Evolutionary conservation across 2,329 filamentous ascomycete species (phyloP), one percentile per base, ranked within the genome.

Genomic region (Stemphylium beticola): DNA sequence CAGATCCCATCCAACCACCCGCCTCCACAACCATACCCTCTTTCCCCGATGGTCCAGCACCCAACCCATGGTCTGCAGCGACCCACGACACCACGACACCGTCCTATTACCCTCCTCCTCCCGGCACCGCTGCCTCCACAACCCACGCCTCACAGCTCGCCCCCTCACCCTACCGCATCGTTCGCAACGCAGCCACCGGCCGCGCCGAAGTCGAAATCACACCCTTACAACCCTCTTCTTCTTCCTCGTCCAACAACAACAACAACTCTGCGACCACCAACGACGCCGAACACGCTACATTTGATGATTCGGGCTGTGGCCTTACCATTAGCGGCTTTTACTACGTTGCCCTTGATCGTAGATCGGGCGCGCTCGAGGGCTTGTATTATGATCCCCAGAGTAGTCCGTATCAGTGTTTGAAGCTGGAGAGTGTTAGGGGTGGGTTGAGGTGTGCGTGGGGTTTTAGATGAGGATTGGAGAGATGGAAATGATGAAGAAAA

Each of bases 301-400:
- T 73, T 47, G 70, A 72, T n/a, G 69, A 73, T 17, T 67, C 68
- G 4, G 69, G 74, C 14, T 75, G 70, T 48, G 81, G 81, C 0
- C 68, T 83, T 33, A 84, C 82, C 7, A 84, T 84, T 49, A 77
- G 73, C 24, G 82, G 82, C 0, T 84, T 84, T 58, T 84, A 84
- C 59, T 84, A 82, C 61, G 76, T 83, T 5, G 80, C 77, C 62
- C 53, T 84, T 63, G 64, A 75, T 50, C 68, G 82, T 37, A 69
- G 68, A 11, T 78, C 80, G 62, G 82, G 82, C 1, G 61, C 57
- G 14, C 71, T 83, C 4, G 78, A 83, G 60, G 82, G 82, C 0
- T 68, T 83, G 57, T 84, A 84, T 65, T 83, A 79, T 64, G 82
- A 84, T 72, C 81, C 81, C n/a, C 75, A 78, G 62, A 81, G 78